Conservation (phyloP, 2,329 filamentous ascomycete genomes). For the Coniochaeta pulveracea region DNA sequence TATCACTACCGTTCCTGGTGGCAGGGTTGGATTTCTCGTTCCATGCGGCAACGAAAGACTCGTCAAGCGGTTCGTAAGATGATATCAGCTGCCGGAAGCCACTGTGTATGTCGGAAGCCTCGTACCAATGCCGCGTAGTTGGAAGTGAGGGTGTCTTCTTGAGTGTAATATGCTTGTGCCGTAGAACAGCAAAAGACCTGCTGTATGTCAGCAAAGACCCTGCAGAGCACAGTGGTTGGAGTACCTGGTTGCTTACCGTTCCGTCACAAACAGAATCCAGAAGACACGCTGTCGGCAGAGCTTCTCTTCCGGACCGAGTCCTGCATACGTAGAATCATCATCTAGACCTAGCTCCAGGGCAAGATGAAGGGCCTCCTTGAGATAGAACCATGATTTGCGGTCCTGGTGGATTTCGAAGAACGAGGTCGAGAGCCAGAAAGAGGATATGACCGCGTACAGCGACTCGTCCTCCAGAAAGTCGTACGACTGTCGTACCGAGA, state of each 20-base stretch:
- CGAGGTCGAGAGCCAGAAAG: conserved; percentile 48
- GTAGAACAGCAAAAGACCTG: conserved; percentile 52
- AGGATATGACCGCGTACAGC: conserved; percentile 46
- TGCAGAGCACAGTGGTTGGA: too few species aligned
- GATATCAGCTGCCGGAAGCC: conserved; percentile 51
- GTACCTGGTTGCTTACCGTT: conserved; percentile 30
- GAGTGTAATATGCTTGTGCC: conserved; percentile 51
- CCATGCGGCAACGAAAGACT: conserved; percentile 52
- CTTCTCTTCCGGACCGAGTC: conserved; percentile 33
- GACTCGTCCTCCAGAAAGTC: conserved; percentile 46
- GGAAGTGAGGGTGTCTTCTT: conserved; percentile 46
- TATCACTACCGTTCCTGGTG: too few species aligned
- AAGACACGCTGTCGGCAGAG: conserved; percentile 45
- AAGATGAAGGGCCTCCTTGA: conserved; percentile 49
- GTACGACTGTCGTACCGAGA: conserved; percentile 41
- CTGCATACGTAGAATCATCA: conserved; percentile 42
- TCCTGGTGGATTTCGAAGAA: conserved; percentile 51
- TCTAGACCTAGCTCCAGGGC: conserved; percentile 48
- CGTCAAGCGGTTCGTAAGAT: conserved; percentile 51
- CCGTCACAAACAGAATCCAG: conserved; percentile 52
- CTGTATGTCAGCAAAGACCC: conserved; percentile 1
- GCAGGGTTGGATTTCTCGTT: conserved; percentile 40
- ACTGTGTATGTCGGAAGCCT: conserved; percentile 37
- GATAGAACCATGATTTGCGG: conserved; percentile 50
- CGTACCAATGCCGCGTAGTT: conserved; percentile 38